Conservation (phyloP, 768 basidiomycete genomes). For the Tulasnella calospora region DNA sequence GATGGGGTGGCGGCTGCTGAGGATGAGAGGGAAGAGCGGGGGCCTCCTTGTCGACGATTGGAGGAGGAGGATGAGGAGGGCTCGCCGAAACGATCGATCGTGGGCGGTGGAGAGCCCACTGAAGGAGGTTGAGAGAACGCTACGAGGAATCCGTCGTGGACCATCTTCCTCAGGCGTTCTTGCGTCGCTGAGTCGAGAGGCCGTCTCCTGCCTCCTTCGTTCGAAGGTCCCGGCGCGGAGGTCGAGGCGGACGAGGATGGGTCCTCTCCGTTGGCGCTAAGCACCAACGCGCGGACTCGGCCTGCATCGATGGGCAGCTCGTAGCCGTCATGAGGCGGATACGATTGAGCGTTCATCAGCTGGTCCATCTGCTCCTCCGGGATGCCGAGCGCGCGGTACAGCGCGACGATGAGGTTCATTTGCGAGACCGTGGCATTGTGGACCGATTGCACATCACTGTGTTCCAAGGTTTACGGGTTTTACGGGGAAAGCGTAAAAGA, state of each 20-base stretch:
- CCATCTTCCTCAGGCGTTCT: neutral
- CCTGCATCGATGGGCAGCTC: neutral
- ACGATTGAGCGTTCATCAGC: slow-evolving; percentile 4
- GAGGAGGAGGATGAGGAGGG: neutral
- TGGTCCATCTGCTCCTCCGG: neutral
- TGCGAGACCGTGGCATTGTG: slow-evolving; percentile 59
- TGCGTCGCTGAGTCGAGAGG: neutral
- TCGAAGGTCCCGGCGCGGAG: neutral
- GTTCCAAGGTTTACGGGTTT: neutral
- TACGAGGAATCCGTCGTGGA: neutral
- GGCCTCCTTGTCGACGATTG: neutral
- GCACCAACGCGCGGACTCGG: neutral
- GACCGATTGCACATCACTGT: slow-evolving; percentile 72
- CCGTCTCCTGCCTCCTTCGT: neutral
- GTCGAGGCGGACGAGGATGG: neutral
- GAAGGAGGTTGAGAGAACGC: neutral
- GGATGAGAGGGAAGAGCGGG: neutral
- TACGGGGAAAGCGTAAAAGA: neutral
- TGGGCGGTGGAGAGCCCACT: neutral
- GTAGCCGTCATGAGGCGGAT: neutral
- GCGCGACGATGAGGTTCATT: slow-evolving; percentile 9
- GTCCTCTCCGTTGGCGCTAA: neutral
- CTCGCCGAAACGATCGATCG: neutral
- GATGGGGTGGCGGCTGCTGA: neutral
- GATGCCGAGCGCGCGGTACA: slow-evolving; percentile 5